Conservation (phyloP, 2,329 filamentous ascomycete genomes). For the Helotiales sp. region DNA sequence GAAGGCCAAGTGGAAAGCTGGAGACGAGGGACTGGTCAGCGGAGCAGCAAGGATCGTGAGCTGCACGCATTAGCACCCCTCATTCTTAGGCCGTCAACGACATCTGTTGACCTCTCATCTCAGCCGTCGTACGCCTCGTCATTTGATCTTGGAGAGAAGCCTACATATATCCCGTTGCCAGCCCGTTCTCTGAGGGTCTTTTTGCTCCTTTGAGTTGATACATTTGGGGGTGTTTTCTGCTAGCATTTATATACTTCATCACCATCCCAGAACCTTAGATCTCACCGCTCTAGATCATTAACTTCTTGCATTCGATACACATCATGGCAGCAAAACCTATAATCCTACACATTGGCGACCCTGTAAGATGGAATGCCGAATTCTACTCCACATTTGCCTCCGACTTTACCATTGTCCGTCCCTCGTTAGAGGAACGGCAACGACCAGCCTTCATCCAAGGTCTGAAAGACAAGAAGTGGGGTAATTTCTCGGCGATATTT, state of each 20-base stretch:
- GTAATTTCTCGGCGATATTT: slow-evolving; percentile 51
- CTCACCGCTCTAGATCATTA: slow-evolving; percentile 5
- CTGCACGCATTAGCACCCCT: slow-evolving; percentile 4
- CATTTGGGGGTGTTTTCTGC: not conserved
- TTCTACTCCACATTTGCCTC: slow-evolving; percentile 40
- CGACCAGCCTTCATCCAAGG: slow-evolving; percentile 50
- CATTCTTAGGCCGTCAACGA: slow-evolving; percentile 7
- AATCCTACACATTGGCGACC: slow-evolving; percentile 36
- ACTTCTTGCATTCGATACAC: not conserved
- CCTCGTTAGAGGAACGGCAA: slow-evolving; percentile 49
- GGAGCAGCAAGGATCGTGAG: slow-evolving; percentile 2
- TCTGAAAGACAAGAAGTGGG: slow-evolving; percentile 53
- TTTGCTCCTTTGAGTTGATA: not conserved
- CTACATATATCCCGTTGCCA: not conserved
- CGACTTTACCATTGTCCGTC: slow-evolving; percentile 47
- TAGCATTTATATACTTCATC: not conserved
- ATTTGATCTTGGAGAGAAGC: not conserved
- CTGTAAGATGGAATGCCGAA: slow-evolving; percentile 34
- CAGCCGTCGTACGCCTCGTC: slow-evolving; percentile 14
- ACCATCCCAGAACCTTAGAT: not conserved
- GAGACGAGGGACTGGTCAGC: not conserved
- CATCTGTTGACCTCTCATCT: slow-evolving; percentile 9
- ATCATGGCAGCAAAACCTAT: slow-evolving; percentile 29
- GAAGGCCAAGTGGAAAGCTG: not conserved
- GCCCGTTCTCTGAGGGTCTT: not conserved